phyloP scores from a whole-genome alignment of 106 monocot species.

The Allium sativum region DNA sequence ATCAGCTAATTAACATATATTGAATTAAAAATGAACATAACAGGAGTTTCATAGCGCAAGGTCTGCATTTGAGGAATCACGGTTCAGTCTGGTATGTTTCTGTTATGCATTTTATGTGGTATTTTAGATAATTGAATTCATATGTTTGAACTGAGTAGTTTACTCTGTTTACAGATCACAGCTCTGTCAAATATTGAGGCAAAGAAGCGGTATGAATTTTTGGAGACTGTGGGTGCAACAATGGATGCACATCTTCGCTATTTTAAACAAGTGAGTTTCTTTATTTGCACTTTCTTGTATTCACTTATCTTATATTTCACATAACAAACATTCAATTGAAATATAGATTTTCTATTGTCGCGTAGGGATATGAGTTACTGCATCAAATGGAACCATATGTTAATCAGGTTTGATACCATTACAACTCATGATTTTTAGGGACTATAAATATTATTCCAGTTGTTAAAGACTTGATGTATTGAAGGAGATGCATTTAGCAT shows the following conservation, averaged over 20 bases:
- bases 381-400: constrained; percentile 16
- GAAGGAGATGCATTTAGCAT: too few species aligned
- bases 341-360: background rate
- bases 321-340: too few species aligned
- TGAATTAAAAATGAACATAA: constrained; percentile 8
- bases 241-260: constrained; percentile 99
- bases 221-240: constrained; percentile 98
- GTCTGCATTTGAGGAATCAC: constrained; percentile 97
- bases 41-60: constrained; percentile 90
- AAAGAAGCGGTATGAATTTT: constrained; percentile 98
- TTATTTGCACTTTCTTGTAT: background rate
- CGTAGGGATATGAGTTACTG: constrained; percentile 11
- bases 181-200: constrained; percentile 92
- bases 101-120: background rate
- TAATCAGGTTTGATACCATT: constrained; percentile 5
- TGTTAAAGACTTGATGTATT: too few species aligned
- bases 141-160: too few species aligned
- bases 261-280: constrained; percentile 76
- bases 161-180: constrained; percentile 44
- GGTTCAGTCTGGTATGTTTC: constrained; percentile 17
- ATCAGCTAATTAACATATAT: too few species aligned
- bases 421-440: too few species aligned
- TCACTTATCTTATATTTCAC: too few species aligned
- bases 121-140: too few species aligned
- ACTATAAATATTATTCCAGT: too few species aligned